Evolutionary conservation across 1,284 basidiomycete species (phyloP), one percentile per base, ranked within the genome.

Genomic region (Apiotrichum akiyoshidainum): DNA sequence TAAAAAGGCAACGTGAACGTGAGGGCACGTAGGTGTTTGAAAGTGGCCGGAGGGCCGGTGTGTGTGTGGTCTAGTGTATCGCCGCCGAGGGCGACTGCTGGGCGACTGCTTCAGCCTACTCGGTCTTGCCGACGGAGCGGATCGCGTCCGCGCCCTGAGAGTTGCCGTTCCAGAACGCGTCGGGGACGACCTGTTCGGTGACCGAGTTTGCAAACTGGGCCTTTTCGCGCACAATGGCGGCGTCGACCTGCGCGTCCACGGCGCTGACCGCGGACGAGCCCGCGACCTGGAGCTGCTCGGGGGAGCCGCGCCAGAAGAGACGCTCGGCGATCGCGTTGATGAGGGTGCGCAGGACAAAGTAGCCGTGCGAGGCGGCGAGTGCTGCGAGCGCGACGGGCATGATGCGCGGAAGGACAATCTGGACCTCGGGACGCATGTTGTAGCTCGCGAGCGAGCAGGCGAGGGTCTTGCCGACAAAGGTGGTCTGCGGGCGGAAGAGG

Each of bases 341-440:
- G n/a, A 84, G 61, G 19, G 79, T 80, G 7, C 86, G 82, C 48
- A 89, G 71, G 35, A 90, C 64, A 61, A 92, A 79, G 77, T 86
- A 92, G n/a, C 83, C 86, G 75, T 95, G 92, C 44, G 85, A 87
- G 14, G 90, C 87, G 4, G 84, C 81, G 46, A 95, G 81, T 1
- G 90, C 87, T 42, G 92, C 80, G 37, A 93, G 79, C 22, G 87
- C 78, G 26, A 91, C 86, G 19, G 85, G 85, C 54, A 85, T 67
- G 14, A 93, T 74, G 2, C 69, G 74, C 3, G 75, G 68, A 11
- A 70, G 60, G 44, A 73, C 44, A 3, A 67, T 65, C 50, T 66
- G 60, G 35, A 69, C 33, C 10, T 65, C 64, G 3, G 72, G 65
- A 2, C 69, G 64, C 10, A 55, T 26, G 42, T 71, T 62, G 49